Percentiles rank a stretch among this genome's conserved stretches.
Conservation (phyloP, 2,329 filamentous ascomycete species). For the Monilinia polystroma region DNA sequence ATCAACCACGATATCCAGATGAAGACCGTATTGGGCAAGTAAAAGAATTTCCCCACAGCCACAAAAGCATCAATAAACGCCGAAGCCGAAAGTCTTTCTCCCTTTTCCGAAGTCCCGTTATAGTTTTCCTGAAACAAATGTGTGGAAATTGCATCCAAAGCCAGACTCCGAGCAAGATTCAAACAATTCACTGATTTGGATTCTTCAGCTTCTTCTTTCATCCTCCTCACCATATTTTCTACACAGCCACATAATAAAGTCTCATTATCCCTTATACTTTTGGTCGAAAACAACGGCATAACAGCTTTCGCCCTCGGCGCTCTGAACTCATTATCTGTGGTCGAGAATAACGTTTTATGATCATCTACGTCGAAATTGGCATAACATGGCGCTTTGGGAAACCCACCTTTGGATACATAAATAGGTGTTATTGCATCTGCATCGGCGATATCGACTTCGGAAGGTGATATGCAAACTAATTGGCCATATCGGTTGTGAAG, state of each 20-base stretch:
- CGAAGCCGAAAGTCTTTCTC: slow-evolving; percentile 44
- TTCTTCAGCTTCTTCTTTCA: slow-evolving; percentile 42
- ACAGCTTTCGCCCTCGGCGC: slow-evolving; percentile 51
- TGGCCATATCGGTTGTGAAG: slow-evolving; percentile 39
- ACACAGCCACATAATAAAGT: slow-evolving; percentile 45
- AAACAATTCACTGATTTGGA: slow-evolving; percentile 48
- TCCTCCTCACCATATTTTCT: slow-evolving; percentile 44
- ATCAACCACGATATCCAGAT: slow-evolving; percentile 38
- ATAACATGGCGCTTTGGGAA: slow-evolving; percentile 52
- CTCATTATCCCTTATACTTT: slow-evolving; percentile 45
- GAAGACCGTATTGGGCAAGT: slow-evolving; percentile 48
- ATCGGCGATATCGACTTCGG: slow-evolving; percentile 41
- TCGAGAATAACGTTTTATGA: slow-evolving; percentile 54
- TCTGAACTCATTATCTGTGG: slow-evolving; percentile 44
- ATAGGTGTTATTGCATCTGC: slow-evolving; percentile 45
- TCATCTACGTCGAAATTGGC: slow-evolving; percentile 58
- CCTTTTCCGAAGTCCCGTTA: slow-evolving; percentile 43
- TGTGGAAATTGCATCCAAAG: slow-evolving; percentile 53
- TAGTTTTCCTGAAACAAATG: slow-evolving; percentile 55
- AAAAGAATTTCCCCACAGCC: slow-evolving; percentile 54
- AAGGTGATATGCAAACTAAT: slow-evolving; percentile 40
- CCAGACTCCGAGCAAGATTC: slow-evolving; percentile 49
- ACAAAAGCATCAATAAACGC: slow-evolving; percentile 56
- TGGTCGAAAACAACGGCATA: slow-evolving; percentile 49
- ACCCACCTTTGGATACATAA: slow-evolving; percentile 53